Conservation (phyloP, 2,329 filamentous ascomycete species). For the Botrytis deweyae region DNA sequence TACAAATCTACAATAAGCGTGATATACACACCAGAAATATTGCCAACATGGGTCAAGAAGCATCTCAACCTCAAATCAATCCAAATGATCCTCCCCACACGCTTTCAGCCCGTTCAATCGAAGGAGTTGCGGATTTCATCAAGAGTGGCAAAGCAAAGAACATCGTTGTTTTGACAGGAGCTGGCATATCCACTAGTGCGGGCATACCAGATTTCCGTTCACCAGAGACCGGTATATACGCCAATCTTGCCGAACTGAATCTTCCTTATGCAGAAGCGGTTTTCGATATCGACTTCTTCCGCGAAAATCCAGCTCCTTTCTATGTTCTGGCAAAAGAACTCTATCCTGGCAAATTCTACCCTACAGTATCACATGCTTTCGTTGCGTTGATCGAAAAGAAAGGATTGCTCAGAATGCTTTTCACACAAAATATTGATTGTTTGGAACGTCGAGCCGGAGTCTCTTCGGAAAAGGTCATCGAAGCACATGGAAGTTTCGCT, state of each 20-base stretch:
- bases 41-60: constrained; percentile 81
- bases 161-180: constrained; percentile 88
- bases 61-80: constrained; percentile 64
- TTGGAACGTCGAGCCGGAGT: constrained; percentile 86
- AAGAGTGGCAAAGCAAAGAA: constrained; percentile 62
- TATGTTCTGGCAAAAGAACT: constrained; percentile 90
- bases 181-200: constrained; percentile 77
- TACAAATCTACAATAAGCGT: neutral
- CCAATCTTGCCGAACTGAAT: constrained; percentile 82
- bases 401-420: constrained; percentile 76
- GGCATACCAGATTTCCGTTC: constrained; percentile 92
- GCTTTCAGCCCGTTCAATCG: constrained; percentile 66
- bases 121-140: constrained; percentile 79
- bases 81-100: constrained; percentile 60
- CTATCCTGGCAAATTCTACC: constrained; percentile 84
- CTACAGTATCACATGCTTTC: constrained; percentile 89
- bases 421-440: constrained; percentile 98
- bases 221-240: constrained; percentile 88
- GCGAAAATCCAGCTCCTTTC: constrained; percentile 80
- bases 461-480: constrained; percentile 75
- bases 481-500: constrained; percentile 95
- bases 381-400: constrained; percentile 79
- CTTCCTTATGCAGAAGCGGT: constrained; percentile 89
- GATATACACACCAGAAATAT: constrained; percentile 14
- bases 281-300: constrained; percentile 91